phyloP scores from a whole-genome alignment of 345 rosid genomes.

The Citrus mangshanensis region DNA sequence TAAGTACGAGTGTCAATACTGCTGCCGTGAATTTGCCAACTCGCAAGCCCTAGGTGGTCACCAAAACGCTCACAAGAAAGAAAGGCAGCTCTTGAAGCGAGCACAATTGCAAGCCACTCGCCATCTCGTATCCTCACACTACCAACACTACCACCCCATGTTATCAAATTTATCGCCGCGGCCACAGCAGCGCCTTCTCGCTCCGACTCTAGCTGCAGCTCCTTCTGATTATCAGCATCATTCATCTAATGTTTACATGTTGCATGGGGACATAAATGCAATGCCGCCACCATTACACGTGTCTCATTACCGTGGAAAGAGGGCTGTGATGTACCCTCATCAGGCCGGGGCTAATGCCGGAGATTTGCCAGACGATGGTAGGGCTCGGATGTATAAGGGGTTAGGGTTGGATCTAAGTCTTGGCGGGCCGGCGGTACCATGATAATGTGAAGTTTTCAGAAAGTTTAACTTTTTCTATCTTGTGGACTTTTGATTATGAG shows the following conservation, averaged over 20 bases:
- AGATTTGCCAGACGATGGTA: constrained; percentile 17
- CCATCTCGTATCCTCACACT: constrained; percentile 20
- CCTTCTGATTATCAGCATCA: constrained; percentile 8
- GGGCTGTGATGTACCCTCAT: constrained; percentile 14
- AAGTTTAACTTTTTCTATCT: too few relatives aligned
- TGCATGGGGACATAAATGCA: constrained; percentile 8
- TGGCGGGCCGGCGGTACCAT: constrained; percentile 53
- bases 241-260: constrained; percentile 39
- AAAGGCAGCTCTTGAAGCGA: constrained; percentile 76
- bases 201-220: constrained; percentile 26
- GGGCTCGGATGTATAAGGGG: constrained; percentile 38
- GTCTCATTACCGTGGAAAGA: constrained; percentile 26
- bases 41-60: constrained; percentile 98
- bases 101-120: constrained; percentile 67
- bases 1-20: constrained; percentile 92
- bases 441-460: not conserved
- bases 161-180: constrained; percentile 10
- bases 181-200: constrained; percentile 52
- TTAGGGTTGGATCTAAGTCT: constrained; percentile 76
- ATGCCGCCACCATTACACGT: constrained; percentile 28
- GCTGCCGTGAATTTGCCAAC: constrained; percentile 85
- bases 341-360: constrained; percentile 17
- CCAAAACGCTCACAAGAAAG: constrained; percentile 98
- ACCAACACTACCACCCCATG: constrained; percentile 47
- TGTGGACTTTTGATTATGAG: not conserved